Conservation (phyloP, 2,329 filamentous ascomycete species). For the Laburnicola sp. region DNA sequence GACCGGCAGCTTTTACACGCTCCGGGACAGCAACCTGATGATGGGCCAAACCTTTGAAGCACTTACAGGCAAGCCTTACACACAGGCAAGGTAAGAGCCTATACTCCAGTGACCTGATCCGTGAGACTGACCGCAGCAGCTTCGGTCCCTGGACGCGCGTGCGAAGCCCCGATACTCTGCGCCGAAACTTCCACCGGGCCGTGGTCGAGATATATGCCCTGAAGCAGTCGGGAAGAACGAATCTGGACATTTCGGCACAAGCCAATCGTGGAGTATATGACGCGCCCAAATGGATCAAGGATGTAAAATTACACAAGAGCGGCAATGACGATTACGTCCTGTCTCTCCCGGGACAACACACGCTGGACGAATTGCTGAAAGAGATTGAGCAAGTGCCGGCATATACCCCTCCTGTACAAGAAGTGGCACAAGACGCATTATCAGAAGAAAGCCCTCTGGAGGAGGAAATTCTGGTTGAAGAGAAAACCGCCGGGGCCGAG, state of each 20-base stretch:
- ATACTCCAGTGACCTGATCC: background rate
- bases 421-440: conserved; percentile 3
- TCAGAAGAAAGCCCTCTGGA: background rate
- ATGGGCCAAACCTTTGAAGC: conserved; percentile 34
- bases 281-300: conserved; percentile 31
- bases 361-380: conserved; percentile 26
- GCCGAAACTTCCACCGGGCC: conserved; percentile 56
- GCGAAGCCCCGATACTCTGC: conserved; percentile 20
- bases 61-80: conserved; percentile 42
- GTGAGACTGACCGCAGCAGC: conserved; percentile 11
- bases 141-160: conserved; percentile 29
- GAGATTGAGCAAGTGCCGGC: conserved; percentile 27
- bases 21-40: conserved; percentile 33
- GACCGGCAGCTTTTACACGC: conserved; percentile 36
- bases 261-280: conserved; percentile 35
- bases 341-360: conserved; percentile 24
- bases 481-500: background rate
- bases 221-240: conserved; percentile 27
- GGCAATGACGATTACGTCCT: conserved; percentile 26
- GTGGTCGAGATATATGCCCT: conserved; percentile 60
- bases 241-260: conserved; percentile 31
- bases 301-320: conserved; percentile 31
- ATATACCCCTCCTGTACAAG: conserved; percentile 4
- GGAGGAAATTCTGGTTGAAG: conserved; percentile 27
- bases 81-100: conserved; percentile 23